Evolutionary conservation across 768 basidiomycete species (phyloP).

Genomic region (Kondoa malvinella): DNA sequence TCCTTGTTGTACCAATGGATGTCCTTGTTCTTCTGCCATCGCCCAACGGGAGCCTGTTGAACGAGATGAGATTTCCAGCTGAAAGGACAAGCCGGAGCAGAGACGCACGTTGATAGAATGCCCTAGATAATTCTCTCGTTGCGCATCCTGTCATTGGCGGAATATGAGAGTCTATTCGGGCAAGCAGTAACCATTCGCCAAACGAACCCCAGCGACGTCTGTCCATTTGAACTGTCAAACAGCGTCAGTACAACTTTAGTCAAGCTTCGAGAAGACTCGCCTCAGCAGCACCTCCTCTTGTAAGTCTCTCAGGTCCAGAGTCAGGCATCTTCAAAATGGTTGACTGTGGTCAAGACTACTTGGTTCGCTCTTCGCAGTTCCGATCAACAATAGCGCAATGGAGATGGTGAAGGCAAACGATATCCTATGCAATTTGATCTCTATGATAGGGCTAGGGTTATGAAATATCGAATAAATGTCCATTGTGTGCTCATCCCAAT

Average conservation of each 20-base stretch:
- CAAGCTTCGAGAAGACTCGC: neutral
- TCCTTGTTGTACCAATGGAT: constrained; percentile 87
- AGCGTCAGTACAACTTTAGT: neutral
- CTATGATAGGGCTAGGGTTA: too few relatives aligned
- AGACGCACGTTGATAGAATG: constrained; percentile 46
- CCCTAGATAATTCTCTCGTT: constrained; percentile 65
- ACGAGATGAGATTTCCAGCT: neutral
- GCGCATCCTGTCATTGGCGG: neutral
- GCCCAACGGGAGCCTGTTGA: constrained; percentile 57
- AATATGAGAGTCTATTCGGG: neutral
- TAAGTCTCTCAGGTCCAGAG: neutral
- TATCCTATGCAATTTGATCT: too few relatives aligned
- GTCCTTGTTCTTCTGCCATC: constrained; percentile 97
- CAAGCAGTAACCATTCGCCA: neutral
- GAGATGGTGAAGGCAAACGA: too few relatives aligned
- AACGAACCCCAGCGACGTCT: constrained; percentile 3
- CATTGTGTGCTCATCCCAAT: too few relatives aligned
- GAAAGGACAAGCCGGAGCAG: too few relatives aligned
- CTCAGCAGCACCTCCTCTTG: neutral
- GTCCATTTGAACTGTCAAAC: constrained; percentile 5
- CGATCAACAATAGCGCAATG: too few relatives aligned
- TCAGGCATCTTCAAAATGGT: neutral
- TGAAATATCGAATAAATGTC: too few relatives aligned
- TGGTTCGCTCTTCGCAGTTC: too few relatives aligned
- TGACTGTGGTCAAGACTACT: too few relatives aligned